A percentile compares a stretch with the other conserved stretches of the same genome.
Conservation (phyloP, 2,329 filamentous ascomycete species). For the Sclerotinia nivalis region DNA sequence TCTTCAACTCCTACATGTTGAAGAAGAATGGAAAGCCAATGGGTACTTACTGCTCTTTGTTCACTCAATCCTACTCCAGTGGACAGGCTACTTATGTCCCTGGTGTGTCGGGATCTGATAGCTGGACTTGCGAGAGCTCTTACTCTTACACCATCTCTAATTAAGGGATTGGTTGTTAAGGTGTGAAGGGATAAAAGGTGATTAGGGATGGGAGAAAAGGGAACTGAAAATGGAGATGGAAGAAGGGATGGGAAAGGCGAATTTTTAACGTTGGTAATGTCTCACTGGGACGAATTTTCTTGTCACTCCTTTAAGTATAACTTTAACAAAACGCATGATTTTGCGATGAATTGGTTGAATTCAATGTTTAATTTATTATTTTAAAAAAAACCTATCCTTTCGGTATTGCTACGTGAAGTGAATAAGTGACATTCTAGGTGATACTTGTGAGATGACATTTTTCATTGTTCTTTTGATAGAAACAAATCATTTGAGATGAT, state of each 20-base stretch:
- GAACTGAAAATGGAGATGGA: neutral
- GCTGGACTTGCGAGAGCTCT: conserved; percentile 15
- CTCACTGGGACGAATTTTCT: conserved; percentile 4
- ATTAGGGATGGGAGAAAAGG: neutral
- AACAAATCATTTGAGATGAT: no score
- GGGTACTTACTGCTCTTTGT: conserved; percentile 46
- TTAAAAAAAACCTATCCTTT: neutral
- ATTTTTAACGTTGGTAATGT: conserved; percentile 8
- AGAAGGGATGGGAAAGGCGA: neutral
- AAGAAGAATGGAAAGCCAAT: conserved; percentile 43
- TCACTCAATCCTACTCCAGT: conserved; percentile 28
- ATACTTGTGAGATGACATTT: neutral
- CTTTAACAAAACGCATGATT: neutral
- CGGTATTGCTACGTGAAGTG: neutral
- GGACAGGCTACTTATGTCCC: conserved; percentile 2
- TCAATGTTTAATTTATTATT: neutral
- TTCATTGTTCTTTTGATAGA: no score
- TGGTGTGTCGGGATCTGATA: neutral
- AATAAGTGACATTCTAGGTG: neutral
- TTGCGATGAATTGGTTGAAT: neutral
- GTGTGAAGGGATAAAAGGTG: no score
- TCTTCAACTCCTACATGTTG: conserved; percentile 46
- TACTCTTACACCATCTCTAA: conserved; percentile 1
- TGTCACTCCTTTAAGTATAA: conserved; percentile 9
- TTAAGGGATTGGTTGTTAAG: neutral